A percentile compares a stretch with the other conserved stretches of the same genome.
These are phyloP conservation scores for Bathelium albidoporum DNA, from an alignment of 495 filamentous ascomycete species.

Conservation along the genomic window DNA sequence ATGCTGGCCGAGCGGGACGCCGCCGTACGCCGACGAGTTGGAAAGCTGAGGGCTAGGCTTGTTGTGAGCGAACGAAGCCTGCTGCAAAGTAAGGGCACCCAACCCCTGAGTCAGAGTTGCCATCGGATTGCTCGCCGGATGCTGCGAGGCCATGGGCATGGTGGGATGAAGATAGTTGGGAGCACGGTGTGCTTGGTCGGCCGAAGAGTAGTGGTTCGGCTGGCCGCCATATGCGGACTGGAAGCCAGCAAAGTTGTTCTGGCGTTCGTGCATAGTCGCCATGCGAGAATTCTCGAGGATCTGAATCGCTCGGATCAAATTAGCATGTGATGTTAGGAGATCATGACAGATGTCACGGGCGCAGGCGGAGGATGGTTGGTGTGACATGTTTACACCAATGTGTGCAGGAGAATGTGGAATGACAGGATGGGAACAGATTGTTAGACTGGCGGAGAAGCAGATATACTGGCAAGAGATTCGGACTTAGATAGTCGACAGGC, in stretches of 20 bases:
- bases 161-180: slow-evolving; percentile 21
- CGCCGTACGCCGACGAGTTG: slow-evolving; percentile 21
- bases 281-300: neutral
- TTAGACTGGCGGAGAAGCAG: neutral
- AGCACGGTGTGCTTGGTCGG: slow-evolving; percentile 18
- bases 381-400: neutral
- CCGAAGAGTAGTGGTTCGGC: slow-evolving; percentile 7
- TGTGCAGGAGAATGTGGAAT: neutral
- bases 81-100: slow-evolving; percentile 25
- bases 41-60: slow-evolving; percentile 25
- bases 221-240: slow-evolving; percentile 16
- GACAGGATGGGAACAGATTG: neutral
- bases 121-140: slow-evolving; percentile 15
- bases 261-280: slow-evolving; percentile 10
- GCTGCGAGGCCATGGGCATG: slow-evolving; percentile 11
- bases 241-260: slow-evolving; percentile 16
- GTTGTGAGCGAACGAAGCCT: slow-evolving; percentile 23
- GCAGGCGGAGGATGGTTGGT: neutral
- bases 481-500: neutral
- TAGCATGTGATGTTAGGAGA: neutral
- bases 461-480: too few species aligned
- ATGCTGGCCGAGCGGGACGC: slow-evolving; percentile 13
- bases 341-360: neutral
- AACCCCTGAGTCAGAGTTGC: slow-evolving; percentile 28
- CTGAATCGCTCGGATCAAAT: neutral